These are phyloP conservation scores for Yamadazyma diospyri DNA, from an alignment of 1,139 yeast genomes.

Conservation along the genomic window DNA sequence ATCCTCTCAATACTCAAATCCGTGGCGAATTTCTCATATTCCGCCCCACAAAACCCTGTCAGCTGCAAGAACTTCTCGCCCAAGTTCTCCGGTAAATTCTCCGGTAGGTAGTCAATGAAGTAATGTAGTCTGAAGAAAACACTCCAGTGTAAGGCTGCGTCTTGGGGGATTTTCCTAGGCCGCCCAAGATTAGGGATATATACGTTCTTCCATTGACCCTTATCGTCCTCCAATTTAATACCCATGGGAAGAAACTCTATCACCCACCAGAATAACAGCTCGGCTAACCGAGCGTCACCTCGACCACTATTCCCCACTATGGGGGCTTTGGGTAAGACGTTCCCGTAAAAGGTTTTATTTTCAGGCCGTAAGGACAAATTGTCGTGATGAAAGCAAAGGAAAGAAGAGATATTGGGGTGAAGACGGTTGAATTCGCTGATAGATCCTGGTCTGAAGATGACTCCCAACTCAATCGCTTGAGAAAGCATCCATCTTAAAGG, in stretches of 20 bases:
- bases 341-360: neutral
- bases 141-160: slow-evolving; percentile 59
- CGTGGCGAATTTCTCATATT: slow-evolving; percentile 11
- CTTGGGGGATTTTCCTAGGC: slow-evolving; percentile 42
- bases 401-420: slow-evolving; percentile 33
- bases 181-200: slow-evolving; percentile 55
- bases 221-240: slow-evolving; percentile 40
- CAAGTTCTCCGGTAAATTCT: slow-evolving; percentile 37
- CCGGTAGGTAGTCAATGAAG: slow-evolving; percentile 42
- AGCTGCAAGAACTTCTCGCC: slow-evolving; percentile 20
- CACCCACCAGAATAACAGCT: slow-evolving; percentile 51
- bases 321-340: slow-evolving; percentile 8
- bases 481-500: slow-evolving; percentile 58
- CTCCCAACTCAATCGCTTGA: slow-evolving; percentile 49
- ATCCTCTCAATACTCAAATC: slow-evolving; percentile 19
- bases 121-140: slow-evolving; percentile 51
- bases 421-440: slow-evolving; percentile 35
- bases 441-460: slow-evolving; percentile 37
- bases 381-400: slow-evolving; percentile 50
- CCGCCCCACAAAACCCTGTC: slow-evolving; percentile 11
- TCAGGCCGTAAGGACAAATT: slow-evolving; percentile 18
- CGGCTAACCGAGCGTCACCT: slow-evolving; percentile 15
- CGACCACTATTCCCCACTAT: slow-evolving; percentile 26
- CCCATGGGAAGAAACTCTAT: slow-evolving; percentile 59
- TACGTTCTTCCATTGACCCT: slow-evolving; percentile 44